phyloP scores from a whole-genome alignment of 2,329 filamentous ascomycete genomes.

The Diaporthe sp. region DNA sequence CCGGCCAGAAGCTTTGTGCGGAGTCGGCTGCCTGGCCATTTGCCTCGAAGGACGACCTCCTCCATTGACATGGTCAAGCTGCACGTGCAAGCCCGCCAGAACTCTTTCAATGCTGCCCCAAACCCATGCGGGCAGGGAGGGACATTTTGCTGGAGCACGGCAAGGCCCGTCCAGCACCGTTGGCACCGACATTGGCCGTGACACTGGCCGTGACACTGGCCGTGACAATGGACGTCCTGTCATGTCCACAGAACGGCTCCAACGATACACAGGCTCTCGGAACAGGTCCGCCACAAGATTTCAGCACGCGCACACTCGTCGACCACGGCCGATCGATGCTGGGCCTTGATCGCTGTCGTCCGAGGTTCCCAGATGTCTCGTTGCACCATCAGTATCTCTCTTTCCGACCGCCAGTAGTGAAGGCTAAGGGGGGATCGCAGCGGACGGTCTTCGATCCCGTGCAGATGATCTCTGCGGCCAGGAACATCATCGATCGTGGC shows the following conservation, averaged over 20 bases:
- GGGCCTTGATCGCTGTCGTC: background rate
- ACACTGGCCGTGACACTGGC: background rate
- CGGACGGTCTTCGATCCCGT: background rate
- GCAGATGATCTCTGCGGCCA: background rate
- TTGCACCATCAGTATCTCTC: background rate
- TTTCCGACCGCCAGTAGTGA: background rate
- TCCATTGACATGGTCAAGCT: background rate
- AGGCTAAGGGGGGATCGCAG: background rate
- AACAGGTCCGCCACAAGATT: background rate
- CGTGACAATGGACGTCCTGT: background rate
- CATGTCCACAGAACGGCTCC: constrained; percentile 1
- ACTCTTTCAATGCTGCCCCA: background rate
- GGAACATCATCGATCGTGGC: background rate
- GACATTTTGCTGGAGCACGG: background rate
- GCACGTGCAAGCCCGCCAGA: background rate
- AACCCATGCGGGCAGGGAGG: too few species aligned
- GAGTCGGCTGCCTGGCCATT: background rate
- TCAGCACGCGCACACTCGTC: background rate
- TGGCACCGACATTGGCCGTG: background rate
- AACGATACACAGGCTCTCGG: constrained; percentile 9
- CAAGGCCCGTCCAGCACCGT: background rate
- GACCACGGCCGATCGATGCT: background rate
- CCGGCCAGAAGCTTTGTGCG: background rate
- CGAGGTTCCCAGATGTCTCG: background rate
- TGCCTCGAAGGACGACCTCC: background rate